Base-by-base conservation (phyloP, 768 basidiomycete species). In the Auricularia cornea region DNA sequence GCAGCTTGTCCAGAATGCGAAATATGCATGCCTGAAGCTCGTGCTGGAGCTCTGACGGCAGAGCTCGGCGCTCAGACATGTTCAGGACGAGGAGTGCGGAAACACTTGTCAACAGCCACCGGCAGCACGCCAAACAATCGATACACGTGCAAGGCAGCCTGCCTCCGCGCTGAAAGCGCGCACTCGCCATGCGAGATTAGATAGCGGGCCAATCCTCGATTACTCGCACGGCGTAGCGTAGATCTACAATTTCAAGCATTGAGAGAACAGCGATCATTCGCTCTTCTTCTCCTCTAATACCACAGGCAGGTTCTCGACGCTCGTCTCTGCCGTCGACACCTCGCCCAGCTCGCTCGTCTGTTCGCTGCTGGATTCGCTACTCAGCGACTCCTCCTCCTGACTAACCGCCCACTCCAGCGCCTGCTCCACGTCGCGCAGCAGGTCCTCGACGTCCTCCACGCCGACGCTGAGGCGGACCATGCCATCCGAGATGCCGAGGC, bases 371-470 rank as follows among this genome's bases (percentile, higher is more conserved):
- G 26, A 28, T 16, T 31, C 54, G 54, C 28, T 16, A 20, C 54
- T 1, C 10, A 1, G 8, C 28, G 14, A 16, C 29, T 57, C 54
- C 26, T 26, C 54, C 18, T 57, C 54, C 54, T 28, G 18, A 20
- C 16, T 11, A 26, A 70, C 66, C 2, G 81, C 83, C 18, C 69
- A 72, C 65, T 81, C 77, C 61, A 94, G 73, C 12, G 89, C 91
- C 68, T 82, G 80, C 68, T 83, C 75, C 12, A 94, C 74, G 76
- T 94, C 92, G 40, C 73, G 75, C 11, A 94, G 75, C 57, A 98
- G 71, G 76, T 98, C 96, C 26, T 89, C 88, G 16, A 72, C 79
- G 60, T 98, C 95, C 75, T 98, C 96, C 16, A 96, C 82, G 2
- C 95, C 95, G 1, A 95, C 90, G 38, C 86, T 89, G 66, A 98